phyloP scores from a whole-genome alignment of 75 land plant species.

The Isoetes taiwanensis region DNA sequence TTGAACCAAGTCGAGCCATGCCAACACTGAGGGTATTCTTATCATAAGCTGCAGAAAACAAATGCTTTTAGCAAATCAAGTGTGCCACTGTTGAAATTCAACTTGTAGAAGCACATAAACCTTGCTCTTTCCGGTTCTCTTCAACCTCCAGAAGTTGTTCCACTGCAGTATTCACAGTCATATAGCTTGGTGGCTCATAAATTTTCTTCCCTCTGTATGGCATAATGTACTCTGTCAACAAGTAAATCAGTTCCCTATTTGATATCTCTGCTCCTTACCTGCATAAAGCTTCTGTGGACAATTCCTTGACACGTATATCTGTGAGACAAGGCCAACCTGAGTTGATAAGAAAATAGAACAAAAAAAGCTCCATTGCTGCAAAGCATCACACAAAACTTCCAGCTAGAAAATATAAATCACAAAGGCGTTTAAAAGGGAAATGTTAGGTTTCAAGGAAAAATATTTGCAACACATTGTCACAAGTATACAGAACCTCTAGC shows the following conservation, averaged over 20 bases:
- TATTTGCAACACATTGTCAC: too few relatives aligned
- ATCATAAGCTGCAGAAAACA: conserved; percentile 46
- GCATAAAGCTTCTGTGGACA: conserved; percentile 74
- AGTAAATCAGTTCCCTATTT: too few relatives aligned
- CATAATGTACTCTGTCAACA: too few relatives aligned
- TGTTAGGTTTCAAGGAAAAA: too few relatives aligned
- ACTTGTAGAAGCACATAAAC: conserved; percentile 19
- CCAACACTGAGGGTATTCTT: conserved; percentile 70
- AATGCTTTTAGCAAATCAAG: too few relatives aligned
- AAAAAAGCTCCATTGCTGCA: neutral
- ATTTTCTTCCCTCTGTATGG: conserved; percentile 63
- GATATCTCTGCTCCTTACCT: conserved; percentile 40
- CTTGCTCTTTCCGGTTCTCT: conserved; percentile 38
- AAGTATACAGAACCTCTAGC: too few relatives aligned
- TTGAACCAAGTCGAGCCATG: conserved; percentile 72
- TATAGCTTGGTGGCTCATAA: conserved; percentile 87
- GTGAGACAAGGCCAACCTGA: too few relatives aligned
- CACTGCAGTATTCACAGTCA: conserved; percentile 83
- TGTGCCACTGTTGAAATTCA: neutral
- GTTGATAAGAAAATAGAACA: neutral
- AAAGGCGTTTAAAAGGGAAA: too few relatives aligned
- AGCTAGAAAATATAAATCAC: too few relatives aligned
- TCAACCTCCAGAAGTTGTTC: conserved; percentile 83
- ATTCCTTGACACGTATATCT: conserved; percentile 99
- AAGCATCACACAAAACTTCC: neutral